Base-by-base conservation (phyloP, 768 basidiomycete genomes). In the Suillus decipiens region DNA sequence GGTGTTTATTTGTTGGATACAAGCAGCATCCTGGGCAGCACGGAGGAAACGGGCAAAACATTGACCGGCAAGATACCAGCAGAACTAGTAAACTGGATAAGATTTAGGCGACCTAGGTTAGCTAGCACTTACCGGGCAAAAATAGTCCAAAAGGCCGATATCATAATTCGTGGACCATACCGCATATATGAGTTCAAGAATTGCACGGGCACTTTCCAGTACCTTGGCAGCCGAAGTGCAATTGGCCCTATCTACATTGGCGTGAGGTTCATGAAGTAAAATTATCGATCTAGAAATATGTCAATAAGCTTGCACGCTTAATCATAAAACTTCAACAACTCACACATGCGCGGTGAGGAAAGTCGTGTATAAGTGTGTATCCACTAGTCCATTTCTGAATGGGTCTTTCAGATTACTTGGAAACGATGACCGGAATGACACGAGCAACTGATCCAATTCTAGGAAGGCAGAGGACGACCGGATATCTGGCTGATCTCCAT, bases 261-360 rank as follows among this genome's bases (percentile, higher is more conserved):
- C 89, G 69, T 91, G 89, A 3, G 89, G 89, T 66, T 93, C 91
- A 67, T 92, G 91, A 47, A 93, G 75, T 22, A 91, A 77, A 59
- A 93, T 88, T 15, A 77, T 84, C 7, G 88, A 84, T 14, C 91
- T 93, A 66, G 53, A 37, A 67, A 34, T 33, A 41, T 15, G 55
- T 31, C 53, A 54, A 19, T 53, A 9, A 72, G 77, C 65, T 73
- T 82, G 77, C 12, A 78, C 11, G 11, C 7, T 11, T 28, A 3
- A 12, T 28, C 17, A 56, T 17, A 31, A 19, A 41, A 28, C 24
- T 41, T 60, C 41, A 19, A 34, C 9, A 14, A 72, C 77, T 42
- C 64, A 77, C 78, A 73, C 71, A 61, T 78, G 72, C 12, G 71
- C 67, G 14, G 75, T 68, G 22, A 76, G 57, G 57, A 72, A 69